Evolutionary conservation across 2,329 filamentous ascomycete species (phyloP), one percentile per base, ranked within the genome.

Genomic region (Helotiales sp.): DNA sequence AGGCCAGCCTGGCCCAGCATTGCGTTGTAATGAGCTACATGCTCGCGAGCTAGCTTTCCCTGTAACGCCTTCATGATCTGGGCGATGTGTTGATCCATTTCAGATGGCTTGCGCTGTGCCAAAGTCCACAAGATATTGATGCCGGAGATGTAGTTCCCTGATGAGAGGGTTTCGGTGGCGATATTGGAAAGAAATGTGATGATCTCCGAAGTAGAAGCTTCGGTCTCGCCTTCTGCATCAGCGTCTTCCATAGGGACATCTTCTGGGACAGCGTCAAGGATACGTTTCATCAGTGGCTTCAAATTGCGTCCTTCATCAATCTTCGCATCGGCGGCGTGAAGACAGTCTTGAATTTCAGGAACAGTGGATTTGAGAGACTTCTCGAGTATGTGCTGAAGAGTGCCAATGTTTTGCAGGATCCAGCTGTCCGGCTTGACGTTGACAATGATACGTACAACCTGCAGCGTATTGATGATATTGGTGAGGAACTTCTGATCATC

Each of bases 111-210:
- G 59, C 90, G 88, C 67, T 90, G 85, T 5, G 91, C 91, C 19
- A 99, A 77, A 15, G 91, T 95, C 93, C 93, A 98, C 15, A 99
- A 77, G 24, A 96, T 88, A 71, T 96, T 97, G 71, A 99, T 89
- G 44, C 91, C 92, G 12, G 93, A 91, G 17, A 93, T 84, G 69
- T 96, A 91, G 64, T 92, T 91, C 57, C 82, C 83, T 52, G 87
- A 87, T 5, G 90, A 90, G 64, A 99, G 85, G 9, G 89, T 89
- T 73, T 98, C 95, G 0, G 90, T 93, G 1, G 93, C 92, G 54
- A 93, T 85, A n/a, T 86, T 83, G 17, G 91, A 95, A 34, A 98
- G 76, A 69, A 91, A 93, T 1, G 85, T 86, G 50, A 96, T 86
- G 66, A 98, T 92, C 70, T 97, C 93, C 0, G 93, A 93, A 0